Percentiles rank a stretch among this genome's conserved stretches.
phyloP scores from a whole-genome alignment of 495 filamentous ascomycete genomes.

The Parathielavia appendiculata region DNA sequence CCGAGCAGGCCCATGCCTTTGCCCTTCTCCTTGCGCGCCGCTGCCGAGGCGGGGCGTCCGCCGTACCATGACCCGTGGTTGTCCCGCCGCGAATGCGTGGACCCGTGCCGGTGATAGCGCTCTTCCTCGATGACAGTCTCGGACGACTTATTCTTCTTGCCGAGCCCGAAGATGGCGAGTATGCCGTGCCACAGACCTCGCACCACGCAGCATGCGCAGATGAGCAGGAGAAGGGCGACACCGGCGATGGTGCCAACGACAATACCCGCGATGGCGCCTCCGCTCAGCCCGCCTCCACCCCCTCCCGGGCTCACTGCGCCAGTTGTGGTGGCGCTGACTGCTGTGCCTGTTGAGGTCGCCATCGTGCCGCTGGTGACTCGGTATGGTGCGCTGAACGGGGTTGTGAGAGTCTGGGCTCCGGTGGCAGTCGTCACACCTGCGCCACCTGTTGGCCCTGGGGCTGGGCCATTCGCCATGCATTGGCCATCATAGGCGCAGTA shows the following conservation, averaged over 20 bases:
- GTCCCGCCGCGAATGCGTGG: slow-evolving; percentile 32
- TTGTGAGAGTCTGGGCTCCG: slow-evolving; percentile 33
- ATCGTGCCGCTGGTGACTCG: slow-evolving; percentile 63
- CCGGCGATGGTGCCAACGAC: slow-evolving; percentile 83
- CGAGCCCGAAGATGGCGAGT: slow-evolving; percentile 61
- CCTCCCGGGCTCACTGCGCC: slow-evolving; percentile 26
- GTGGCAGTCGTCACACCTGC: slow-evolving; percentile 39
- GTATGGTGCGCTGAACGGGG: slow-evolving; percentile 54
- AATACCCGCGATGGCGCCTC: slow-evolving; percentile 90
- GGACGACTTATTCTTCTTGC: slow-evolving; percentile 46
- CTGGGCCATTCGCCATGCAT: slow-evolving; percentile 35
- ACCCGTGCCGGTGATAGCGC: slow-evolving; percentile 55
- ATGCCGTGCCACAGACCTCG: slow-evolving; percentile 59
- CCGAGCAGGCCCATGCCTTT: slow-evolving; percentile 51
- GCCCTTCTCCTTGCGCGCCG: slow-evolving; percentile 48
- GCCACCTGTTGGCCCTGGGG: not conserved
- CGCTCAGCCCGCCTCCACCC: slow-evolving; percentile 54
- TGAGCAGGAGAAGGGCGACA: slow-evolving; percentile 61
- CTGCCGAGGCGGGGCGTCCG: slow-evolving; percentile 48
- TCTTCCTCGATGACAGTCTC: slow-evolving; percentile 63
- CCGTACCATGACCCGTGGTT: slow-evolving; percentile 64
- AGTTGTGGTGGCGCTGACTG: slow-evolving; percentile 44
- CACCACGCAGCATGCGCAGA: slow-evolving; percentile 72
- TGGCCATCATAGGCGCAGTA: slow-evolving; percentile 53
- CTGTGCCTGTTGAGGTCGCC: slow-evolving; percentile 21